Evolutionary conservation across 495 filamentous ascomycete species (phyloP), one percentile per base, ranked within the genome.

Genomic region (Chaetomium tenue): DNA sequence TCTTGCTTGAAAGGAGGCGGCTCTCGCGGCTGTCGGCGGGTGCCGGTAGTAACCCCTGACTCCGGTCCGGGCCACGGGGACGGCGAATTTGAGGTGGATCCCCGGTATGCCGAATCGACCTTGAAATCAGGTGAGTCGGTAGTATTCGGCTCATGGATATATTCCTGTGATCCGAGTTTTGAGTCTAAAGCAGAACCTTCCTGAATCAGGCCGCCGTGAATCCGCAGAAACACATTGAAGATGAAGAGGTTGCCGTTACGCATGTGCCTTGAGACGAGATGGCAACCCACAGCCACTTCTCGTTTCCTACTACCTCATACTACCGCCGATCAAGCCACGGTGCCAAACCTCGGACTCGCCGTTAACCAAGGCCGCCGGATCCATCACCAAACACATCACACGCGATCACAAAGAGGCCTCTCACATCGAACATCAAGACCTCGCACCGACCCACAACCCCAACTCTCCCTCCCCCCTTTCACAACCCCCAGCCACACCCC

Each of bases 1-100:
- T 37, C 39, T 58, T 23, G 9, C 6, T n/a, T 46, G 23, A 39
- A 20, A 15, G 3, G 33, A 22, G 16, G 2, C 59, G 56, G 56
- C 3, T 26, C 30, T 53, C 59, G 13, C 60, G 60, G 60, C 40
- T 63, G 12, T 63, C 60, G 60, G 33, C 60, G 60, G 60, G 3
- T 63, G 25, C 55, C 60, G 60, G 60, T 6, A 16, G 26, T 26
- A 3, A 15, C 22, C 39, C 51, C 26, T 15, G 52, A 16, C 5
- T 16, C 60, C 39, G 51, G 40, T 25, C 60, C 60, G 18, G 40
- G 6, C n/a, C 39, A 5, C 51, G 50, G 40, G 60, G 39, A 12
- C 39, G 51, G 18, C 6, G 39, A 25, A 4, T 47, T 20, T 2
- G 0, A 39, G 8, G 53, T 37, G 25, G 25, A 42, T 9, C 37